Conservation (phyloP, 345 rosid genomes). For the Linum usitatissimum region DNA sequence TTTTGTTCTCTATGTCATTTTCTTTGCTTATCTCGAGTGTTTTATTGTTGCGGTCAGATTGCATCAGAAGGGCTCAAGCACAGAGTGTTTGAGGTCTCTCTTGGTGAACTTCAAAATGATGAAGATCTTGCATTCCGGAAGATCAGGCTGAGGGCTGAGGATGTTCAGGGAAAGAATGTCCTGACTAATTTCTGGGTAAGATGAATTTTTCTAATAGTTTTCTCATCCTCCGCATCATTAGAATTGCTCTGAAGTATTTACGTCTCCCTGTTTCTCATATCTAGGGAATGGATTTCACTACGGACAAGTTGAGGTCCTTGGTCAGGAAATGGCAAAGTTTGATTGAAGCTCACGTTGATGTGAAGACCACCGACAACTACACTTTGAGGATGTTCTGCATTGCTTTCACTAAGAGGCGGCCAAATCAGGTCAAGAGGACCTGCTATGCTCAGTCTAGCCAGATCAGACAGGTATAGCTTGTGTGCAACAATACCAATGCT, state of each 20-base stretch:
- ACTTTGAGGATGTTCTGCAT: constrained; percentile 89
- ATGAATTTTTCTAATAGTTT: neutral
- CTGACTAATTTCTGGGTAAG: constrained; percentile 92
- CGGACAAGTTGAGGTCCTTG: constrained; percentile 90
- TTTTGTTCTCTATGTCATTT: too few relatives aligned
- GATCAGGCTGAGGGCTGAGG: constrained; percentile 90
- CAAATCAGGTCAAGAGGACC: constrained; percentile 88
- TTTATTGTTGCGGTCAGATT: constrained; percentile 34
- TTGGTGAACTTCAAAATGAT: constrained; percentile 78
- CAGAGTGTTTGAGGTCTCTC: constrained; percentile 76
- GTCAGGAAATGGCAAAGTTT: constrained; percentile 91
- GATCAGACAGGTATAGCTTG: constrained; percentile 50
- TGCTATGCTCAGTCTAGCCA: constrained; percentile 96
- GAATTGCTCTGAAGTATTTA: neutral
- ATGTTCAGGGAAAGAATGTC: constrained; percentile 84
- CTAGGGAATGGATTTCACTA: constrained; percentile 92
- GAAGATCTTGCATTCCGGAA: constrained; percentile 85
- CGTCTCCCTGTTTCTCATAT: neutral
- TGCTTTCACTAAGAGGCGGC: constrained; percentile 86
- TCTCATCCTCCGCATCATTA: neutral
- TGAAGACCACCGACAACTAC: constrained; percentile 80
- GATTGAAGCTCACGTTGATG: constrained; percentile 93
- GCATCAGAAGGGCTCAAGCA: constrained; percentile 97
- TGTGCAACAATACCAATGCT: neutral
- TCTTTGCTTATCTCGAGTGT: neutral